Conservation (phyloP, 2,329 filamentous ascomycete species). For the Gremmenia infestans region DNA sequence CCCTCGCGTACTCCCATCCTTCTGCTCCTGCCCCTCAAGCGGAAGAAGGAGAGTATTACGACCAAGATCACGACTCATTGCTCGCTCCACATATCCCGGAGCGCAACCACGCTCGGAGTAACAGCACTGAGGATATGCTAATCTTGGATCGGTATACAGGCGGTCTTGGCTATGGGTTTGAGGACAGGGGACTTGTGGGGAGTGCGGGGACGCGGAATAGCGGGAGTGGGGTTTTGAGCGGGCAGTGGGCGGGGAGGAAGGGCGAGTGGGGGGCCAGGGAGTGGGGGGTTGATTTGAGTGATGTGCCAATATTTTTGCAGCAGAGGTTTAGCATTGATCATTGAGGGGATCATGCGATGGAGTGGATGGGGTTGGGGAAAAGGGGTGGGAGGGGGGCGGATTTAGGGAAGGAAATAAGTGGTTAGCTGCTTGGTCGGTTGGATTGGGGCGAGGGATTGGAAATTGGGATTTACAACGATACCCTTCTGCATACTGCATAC, state of each 20-base stretch:
- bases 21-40: not conserved
- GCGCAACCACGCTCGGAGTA: slow-evolving; percentile 1
- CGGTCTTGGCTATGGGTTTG: slow-evolving; percentile 20
- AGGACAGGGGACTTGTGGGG: slow-evolving; percentile 15
- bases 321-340: not conserved
- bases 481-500: slow-evolving; percentile 9
- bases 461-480: not conserved
- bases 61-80: slow-evolving; percentile 1
- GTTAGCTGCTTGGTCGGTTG: not conserved
- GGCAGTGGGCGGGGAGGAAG: slow-evolving; percentile 7
- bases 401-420: not conserved
- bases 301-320: slow-evolving; percentile 23
- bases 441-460: not conserved
- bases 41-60: slow-evolving; percentile 3
- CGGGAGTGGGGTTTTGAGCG: not conserved
- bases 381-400: not conserved
- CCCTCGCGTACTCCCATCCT: not conserved
- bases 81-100: not conserved
- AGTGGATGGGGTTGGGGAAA: not conserved
- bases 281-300: slow-evolving; percentile 22
- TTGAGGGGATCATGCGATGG: not conserved
- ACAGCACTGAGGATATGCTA: slow-evolving; percentile 22
- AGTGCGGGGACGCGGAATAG: slow-evolving; percentile 15
- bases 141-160: slow-evolving; percentile 23
- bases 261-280: slow-evolving; percentile 6